Conservation (phyloP, 306 rosid genomes). For the Rosa chinensis region DNA sequence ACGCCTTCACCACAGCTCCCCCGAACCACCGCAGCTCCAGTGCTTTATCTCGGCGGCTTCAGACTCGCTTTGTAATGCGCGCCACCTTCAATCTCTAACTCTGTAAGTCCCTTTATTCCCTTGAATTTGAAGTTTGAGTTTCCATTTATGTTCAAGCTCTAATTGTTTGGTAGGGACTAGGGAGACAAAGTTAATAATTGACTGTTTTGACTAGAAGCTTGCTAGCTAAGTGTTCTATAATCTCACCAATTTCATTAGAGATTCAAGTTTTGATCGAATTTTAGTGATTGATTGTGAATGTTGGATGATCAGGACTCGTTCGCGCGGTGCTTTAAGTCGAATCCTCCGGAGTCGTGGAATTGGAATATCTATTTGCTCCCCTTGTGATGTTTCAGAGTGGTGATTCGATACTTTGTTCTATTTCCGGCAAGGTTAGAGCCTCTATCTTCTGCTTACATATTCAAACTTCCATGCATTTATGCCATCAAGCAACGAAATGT, state of each 20-base stretch:
- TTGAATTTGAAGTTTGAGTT: too few relatives aligned
- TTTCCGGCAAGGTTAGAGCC: slow-evolving; percentile 72
- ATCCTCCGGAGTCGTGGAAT: slow-evolving; percentile 94
- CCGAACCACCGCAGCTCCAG: too few relatives aligned
- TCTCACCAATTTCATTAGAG: background rate
- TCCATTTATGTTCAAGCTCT: too few relatives aligned
- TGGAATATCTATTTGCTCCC: slow-evolving; percentile 32
- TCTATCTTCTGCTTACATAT: background rate
- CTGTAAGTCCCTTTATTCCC: too few relatives aligned
- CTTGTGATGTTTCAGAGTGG: too few relatives aligned
- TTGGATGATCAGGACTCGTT: slow-evolving; percentile 67
- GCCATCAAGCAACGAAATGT: slow-evolving; percentile 1
- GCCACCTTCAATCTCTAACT: too few relatives aligned
- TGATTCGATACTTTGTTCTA: slow-evolving; percentile 35
- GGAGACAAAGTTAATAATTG: slow-evolving; percentile 6
- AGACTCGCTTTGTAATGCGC: too few relatives aligned
- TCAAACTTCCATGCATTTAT: slow-evolving; percentile 12
- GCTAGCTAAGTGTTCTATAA: background rate
- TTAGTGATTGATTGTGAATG: background rate
- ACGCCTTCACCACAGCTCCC: too few relatives aligned
- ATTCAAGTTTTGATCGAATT: background rate
- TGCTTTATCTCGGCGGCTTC: too few relatives aligned
- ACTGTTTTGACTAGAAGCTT: background rate
- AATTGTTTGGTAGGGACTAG: too few relatives aligned
- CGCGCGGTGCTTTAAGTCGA: slow-evolving; percentile 94